Base-by-base conservation (phyloP, 2,329 filamentous ascomycete genomes). In the Cordyceps cateniannulata region DNA sequence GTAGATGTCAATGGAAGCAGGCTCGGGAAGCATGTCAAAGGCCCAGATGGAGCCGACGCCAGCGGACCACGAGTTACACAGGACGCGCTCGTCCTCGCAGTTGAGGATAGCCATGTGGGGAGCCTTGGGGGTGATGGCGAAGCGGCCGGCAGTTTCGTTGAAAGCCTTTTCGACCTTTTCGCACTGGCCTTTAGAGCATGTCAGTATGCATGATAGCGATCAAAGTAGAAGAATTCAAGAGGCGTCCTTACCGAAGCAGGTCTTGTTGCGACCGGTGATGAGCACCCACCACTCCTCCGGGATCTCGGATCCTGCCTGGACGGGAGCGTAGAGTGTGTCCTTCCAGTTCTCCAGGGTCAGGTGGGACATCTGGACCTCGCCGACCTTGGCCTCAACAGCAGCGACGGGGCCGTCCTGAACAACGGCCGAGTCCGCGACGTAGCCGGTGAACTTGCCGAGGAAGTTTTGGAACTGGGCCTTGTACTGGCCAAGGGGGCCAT, bases 281-380 rank as follows among this genome's bases (percentile, higher is more conserved):
- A 89, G 80, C 63, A 93, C 77, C 79, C 89, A 86, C 88, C 88
- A 92, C 75, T 91, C 87, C 74, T 88, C 87, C 5, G 89, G 87
- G 63, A 79, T 81, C 12, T 83, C 82, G 64, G 82, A 81, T 29
- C 75, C 83, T 9, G 83, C 74, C 63, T 84, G 77, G 62, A 88
- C 84, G 32, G 85, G 82, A 55, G 77, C 77, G 69, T 84, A 86
- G 63, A 93, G 77, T 3, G 85, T 84, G 27, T 87, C 75, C 72
- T 86, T 84, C 88, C 89, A 91, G 79, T 87, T 88, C 65, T 85
- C 77, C 61, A 91, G 77, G 5, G 85, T 87, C 66, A 93, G 72
- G 54, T 70, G 70, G 54, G 73, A 81, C 71, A 71, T 83, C 76
- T 72, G 73, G 72, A 75, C 71, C 48, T 71, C 68, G 63, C 71